phyloP scores from a whole-genome alignment of 1,139 yeast genomes.

The Suhomyces choctaworum region DNA sequence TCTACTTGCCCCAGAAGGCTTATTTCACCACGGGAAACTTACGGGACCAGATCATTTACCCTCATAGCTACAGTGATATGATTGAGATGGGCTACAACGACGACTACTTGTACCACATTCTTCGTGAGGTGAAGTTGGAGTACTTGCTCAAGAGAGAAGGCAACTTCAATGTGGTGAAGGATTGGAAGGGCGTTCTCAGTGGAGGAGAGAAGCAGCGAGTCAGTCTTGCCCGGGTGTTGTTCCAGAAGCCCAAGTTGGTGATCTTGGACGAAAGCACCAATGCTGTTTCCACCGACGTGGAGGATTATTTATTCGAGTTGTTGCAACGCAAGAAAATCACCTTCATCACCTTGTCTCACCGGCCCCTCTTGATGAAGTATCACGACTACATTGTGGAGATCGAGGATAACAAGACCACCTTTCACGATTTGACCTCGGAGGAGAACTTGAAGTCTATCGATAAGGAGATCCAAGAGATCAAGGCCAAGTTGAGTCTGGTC shows the following conservation, averaged over 20 bases:
- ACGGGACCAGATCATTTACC: slow-evolving; percentile 86
- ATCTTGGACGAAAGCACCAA: slow-evolving; percentile 91
- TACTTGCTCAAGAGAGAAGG: slow-evolving; percentile 70
- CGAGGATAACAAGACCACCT: slow-evolving; percentile 45
- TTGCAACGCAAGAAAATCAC: slow-evolving; percentile 72
- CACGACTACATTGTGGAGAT: slow-evolving; percentile 77
- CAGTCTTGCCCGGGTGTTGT: slow-evolving; percentile 83
- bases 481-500: slow-evolving; percentile 53
- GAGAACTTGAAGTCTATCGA: slow-evolving; percentile 63
- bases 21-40: slow-evolving; percentile 78
- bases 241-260: slow-evolving; percentile 79
- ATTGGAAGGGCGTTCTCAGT: slow-evolving; percentile 89
- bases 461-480: slow-evolving; percentile 63
- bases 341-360: slow-evolving; percentile 79
- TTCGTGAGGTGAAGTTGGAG: slow-evolving; percentile 76
- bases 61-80: slow-evolving; percentile 78
- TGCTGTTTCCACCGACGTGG: slow-evolving; percentile 90
- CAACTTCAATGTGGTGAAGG: slow-evolving; percentile 59
- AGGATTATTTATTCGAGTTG: slow-evolving; percentile 80
- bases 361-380: slow-evolving; percentile 82
- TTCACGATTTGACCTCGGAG: slow-evolving; percentile 55
- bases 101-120: slow-evolving; percentile 63
- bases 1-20: slow-evolving; percentile 80
- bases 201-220: slow-evolving; percentile 96
- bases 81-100: slow-evolving; percentile 71